These are phyloP conservation scores for Colletotrichum echinochloae DNA, from an alignment of 2,329 filamentous ascomycete species.

Conservation along the genomic window DNA sequence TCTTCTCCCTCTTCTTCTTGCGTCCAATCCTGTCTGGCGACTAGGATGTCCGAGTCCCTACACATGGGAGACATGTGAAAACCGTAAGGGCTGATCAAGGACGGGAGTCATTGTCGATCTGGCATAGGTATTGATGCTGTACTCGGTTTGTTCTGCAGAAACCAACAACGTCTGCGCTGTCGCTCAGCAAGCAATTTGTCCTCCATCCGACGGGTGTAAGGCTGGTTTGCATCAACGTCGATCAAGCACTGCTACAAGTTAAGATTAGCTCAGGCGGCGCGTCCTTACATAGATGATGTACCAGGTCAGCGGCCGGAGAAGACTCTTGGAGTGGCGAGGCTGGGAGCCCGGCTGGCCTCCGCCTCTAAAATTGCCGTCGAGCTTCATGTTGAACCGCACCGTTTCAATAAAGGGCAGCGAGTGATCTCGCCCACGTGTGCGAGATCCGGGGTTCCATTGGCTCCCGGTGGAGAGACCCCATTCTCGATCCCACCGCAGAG, in stretches of 20 bases:
- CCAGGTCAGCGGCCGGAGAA: conserved; percentile 7
- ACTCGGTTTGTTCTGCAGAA: not conserved
- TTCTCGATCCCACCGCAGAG: conserved; percentile 23
- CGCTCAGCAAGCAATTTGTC: not conserved
- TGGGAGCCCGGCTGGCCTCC: not conserved
- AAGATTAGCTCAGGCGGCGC: not conserved
- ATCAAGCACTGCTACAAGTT: not conserved
- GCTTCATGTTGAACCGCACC: not conserved
- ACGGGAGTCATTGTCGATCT: not conserved
- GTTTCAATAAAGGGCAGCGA: conserved; percentile 12
- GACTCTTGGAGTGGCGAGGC: not conserved
- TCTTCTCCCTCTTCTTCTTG: too few relatives aligned
- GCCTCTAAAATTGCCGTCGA: not conserved
- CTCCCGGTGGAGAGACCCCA: conserved; percentile 7
- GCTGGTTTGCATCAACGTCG: not conserved
- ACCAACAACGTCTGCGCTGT: not conserved
- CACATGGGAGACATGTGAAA: not conserved
- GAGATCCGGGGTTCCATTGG: conserved; percentile 35
- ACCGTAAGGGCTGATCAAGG: not conserved
- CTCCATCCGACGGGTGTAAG: not conserved
- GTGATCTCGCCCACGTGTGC: conserved; percentile 34
- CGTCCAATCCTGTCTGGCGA: not conserved
- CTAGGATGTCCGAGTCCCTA: not conserved
- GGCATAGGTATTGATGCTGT: not conserved
- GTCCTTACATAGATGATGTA: not conserved